Base-by-base conservation (phyloP, 768 basidiomycete genomes). In the Termitomyces sp. region DNA sequence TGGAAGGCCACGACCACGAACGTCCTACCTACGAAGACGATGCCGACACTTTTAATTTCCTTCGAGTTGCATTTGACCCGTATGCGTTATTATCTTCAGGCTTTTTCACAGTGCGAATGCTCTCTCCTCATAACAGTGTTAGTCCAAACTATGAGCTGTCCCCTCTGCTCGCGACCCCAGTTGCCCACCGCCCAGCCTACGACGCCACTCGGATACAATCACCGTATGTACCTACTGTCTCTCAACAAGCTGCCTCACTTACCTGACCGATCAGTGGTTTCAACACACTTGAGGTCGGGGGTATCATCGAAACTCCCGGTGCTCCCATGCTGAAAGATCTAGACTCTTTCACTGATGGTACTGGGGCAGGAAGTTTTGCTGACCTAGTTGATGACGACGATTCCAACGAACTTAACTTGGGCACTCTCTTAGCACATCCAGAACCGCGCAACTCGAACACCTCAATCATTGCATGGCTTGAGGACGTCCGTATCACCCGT, bases 301-400 rank as follows among this genome's bases (percentile, higher is more conserved):
- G 52, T 31, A 36, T 46, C 43, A 64, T 74, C 53, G 61, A 67
- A 55, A 63, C 70, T 36, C 76, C 79, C 18, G 72, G 67, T 4
- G 79, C 83, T 29, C 83, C 82, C 10, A 64, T 74, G 57, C 63
- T 85, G 64, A 83, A 79, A 68, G 83, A 85, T 64, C 65, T 77
- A 32, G 82, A 84, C 59, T 78, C 80, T 54, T 85, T 85, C 71
- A 82, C 81, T n/a, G 82, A 83, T 47, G 82, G 82, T 32, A 81
- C 79, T 9, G 76, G 74, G 16, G 67, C 70, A 56, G 82, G 82
- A 46, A 80, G 79, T 59, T 83, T 82, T 67, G 57, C 44, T 18
- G 79, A 80, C 60, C 79, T 74, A 52, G 64, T 75, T 41, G 68
- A 76, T 55, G 67, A 68, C 36, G 71, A 71, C 42, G 69, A 65